Base-by-base conservation (phyloP, 306 rosid genomes). In the Lupinus albus region DNA sequence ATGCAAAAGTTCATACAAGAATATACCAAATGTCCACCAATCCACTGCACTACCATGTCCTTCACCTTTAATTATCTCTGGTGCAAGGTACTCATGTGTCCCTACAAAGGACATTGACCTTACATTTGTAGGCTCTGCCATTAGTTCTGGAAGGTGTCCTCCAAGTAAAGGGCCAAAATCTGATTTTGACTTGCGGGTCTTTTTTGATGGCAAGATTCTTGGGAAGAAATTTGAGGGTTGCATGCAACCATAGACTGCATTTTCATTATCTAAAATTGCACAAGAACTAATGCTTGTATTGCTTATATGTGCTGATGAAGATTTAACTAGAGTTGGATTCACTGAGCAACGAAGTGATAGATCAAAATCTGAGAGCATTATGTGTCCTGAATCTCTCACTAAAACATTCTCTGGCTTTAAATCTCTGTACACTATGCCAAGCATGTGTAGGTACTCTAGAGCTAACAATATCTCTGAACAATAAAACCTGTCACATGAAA, bases 41-140 rank as follows among this genome's bases (percentile, higher is more conserved):
- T 91, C 96, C 60, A 91, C 97, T 16, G 97, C 97, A 73, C 97
- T 91, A 1, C 97, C 97, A 59, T 91, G 97, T 2, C 97, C 97
- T 55, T 91, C 96, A 38, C 97, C 97, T 0, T 85, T 86, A 70
- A 91, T 73, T n/a, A 91, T 91, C 83, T 91, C 96, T 1, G 97
- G 97, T 18, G 97, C 95, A 30, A 91, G 89, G 16, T 91, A 91
- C 62, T 91, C 97, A 16, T 91, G 97, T 33, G 96, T 91, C 1
- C 97, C 97, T 16, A 91, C 97, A 71, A 91, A 91, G 55, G 97
- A 91, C 97, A 91, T 91, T 12, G 97, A 91, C 0, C 91, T 76
- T 39, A 91, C 97, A 46, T 91, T 82, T 56, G 96, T 88, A 0
- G 96, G 97, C 70, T 91, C 96, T 33, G 96, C 97, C 96, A 91